A percentile compares a stretch with the other conserved stretches of the same genome.
These are phyloP conservation scores for Verticillium dahliae DNA, from an alignment of 2,329 filamentous ascomycete species.

Conservation along the genomic window DNA sequence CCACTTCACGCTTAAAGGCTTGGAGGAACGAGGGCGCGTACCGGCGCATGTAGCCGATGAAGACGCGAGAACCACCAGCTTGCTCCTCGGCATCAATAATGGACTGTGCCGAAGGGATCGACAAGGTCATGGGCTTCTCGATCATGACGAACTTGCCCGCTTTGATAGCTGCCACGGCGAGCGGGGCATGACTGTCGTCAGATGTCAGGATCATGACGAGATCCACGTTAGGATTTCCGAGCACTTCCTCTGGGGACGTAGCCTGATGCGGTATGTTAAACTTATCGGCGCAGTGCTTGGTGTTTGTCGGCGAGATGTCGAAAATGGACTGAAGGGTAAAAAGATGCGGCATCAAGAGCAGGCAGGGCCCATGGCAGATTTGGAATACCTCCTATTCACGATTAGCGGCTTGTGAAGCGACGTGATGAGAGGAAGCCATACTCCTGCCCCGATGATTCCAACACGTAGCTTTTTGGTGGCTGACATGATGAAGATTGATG, in stretches of 20 bases:
- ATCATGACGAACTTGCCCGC: slow-evolving; percentile 47
- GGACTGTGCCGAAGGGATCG: slow-evolving; percentile 29
- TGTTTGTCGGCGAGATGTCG: slow-evolving; percentile 2
- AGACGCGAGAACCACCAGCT: slow-evolving; percentile 31
- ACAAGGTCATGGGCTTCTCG: slow-evolving; percentile 48
- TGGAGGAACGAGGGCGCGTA: slow-evolving; percentile 45
- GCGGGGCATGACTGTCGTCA: slow-evolving; percentile 42
- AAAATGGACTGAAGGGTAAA: slow-evolving; percentile 1
- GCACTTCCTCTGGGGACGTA: slow-evolving; percentile 27
- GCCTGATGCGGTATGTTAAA: slow-evolving; percentile 20
- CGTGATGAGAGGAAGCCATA: neutral
- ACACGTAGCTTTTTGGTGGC: slow-evolving; percentile 6
- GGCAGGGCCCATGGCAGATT: slow-evolving; percentile 12
- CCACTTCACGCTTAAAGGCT: slow-evolving; percentile 42
- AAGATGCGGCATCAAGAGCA: slow-evolving; percentile 4
- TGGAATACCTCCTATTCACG: slow-evolving; percentile 10
- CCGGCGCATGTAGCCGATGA: slow-evolving; percentile 51
- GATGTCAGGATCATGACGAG: slow-evolving; percentile 42
- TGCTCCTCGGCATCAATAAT: slow-evolving; percentile 39
- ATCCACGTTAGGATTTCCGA: slow-evolving; percentile 30
- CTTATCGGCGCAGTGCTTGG: slow-evolving; percentile 13
- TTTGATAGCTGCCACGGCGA: slow-evolving; percentile 38
- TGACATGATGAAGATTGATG: slow-evolving; percentile 1
- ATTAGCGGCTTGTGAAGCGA: too few relatives aligned
- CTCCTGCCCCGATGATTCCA: slow-evolving; percentile 10